phyloP scores from a whole-genome alignment of 1,139 yeast species.

The Yamadazyma taylorii region DNA sequence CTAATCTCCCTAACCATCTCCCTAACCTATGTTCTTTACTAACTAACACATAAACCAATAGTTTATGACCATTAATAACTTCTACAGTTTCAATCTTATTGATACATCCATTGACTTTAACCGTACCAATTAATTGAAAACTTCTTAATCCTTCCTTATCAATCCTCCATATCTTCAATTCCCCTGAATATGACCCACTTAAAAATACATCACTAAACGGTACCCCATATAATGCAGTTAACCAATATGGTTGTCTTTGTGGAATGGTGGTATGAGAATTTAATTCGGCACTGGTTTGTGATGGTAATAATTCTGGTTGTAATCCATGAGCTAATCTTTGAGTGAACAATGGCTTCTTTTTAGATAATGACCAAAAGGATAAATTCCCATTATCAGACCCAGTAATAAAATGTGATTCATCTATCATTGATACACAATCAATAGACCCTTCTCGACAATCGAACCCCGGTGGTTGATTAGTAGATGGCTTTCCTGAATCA shows the following conservation, averaged over 20 bases:
- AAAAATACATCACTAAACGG: conserved; percentile 87
- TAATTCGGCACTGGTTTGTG: conserved; percentile 70
- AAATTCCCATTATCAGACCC: conserved; percentile 94
- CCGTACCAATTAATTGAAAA: conserved; percentile 54
- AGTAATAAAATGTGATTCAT: conserved; percentile 88
- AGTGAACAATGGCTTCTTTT: conserved; percentile 80
- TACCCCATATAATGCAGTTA: conserved; percentile 79
- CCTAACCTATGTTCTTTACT: conserved; percentile 88
- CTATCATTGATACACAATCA: conserved; percentile 88
- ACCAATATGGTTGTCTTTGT: conserved; percentile 75
- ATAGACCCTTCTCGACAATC: conserved; percentile 81
- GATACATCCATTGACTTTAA: conserved; percentile 70
- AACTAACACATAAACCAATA: conserved; percentile 64
- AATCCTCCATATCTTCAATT: conserved; percentile 73
- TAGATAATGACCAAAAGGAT: conserved; percentile 82
- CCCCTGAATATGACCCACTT: conserved; percentile 87
- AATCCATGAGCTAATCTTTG: conserved; percentile 78
- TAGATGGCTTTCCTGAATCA: conserved; percentile 50
- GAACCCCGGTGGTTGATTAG: conserved; percentile 29
- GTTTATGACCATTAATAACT: conserved; percentile 44
- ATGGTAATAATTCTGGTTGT: conserved; percentile 48
- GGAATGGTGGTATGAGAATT: conserved; percentile 57
- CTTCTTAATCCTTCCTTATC: conserved; percentile 57
- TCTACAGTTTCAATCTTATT: conserved; percentile 70
- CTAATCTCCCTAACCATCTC: conserved; percentile 59